Conservation (phyloP, 176 grass and related monocot species). For the Poa annua region DNA sequence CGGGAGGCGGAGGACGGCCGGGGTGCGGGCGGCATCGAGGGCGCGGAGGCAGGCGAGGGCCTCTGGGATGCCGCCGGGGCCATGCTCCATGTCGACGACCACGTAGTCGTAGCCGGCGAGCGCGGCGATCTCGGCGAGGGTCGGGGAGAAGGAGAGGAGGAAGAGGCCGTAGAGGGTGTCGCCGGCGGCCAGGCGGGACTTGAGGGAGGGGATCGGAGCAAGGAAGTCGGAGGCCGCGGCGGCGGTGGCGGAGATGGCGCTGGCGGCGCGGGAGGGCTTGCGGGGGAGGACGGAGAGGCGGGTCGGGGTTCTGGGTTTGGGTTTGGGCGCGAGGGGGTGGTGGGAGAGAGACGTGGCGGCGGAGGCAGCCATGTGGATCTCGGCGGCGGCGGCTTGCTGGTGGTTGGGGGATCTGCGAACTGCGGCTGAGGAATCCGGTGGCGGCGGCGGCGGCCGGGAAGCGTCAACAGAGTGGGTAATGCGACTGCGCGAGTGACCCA, state of each 20-base stretch:
- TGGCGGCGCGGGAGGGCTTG: conserved; percentile 1
- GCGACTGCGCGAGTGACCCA: background rate
- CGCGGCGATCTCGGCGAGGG: conserved; percentile 76
- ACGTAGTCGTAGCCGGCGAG: conserved; percentile 93
- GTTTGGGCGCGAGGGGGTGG: conserved; percentile 15
- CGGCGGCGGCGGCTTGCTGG: conserved; percentile 4
- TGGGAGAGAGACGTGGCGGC: conserved; percentile 39
- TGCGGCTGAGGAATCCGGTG: no score
- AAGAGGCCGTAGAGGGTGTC: conserved; percentile 90
- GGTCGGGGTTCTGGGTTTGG: conserved; percentile 16
- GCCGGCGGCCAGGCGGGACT: conserved; percentile 65
- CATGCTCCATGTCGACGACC: conserved; percentile 93
- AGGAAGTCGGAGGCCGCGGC: conserved; percentile 40
- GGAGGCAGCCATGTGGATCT: conserved; percentile 25
- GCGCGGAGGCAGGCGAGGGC: conserved; percentile 82
- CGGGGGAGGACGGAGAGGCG: conserved; percentile 33
- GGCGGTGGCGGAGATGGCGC: conserved; percentile 32
- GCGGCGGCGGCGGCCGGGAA: background rate
- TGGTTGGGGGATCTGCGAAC: conserved; percentile 46
- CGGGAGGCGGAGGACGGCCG: conserved; percentile 75
- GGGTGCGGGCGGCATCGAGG: conserved; percentile 70
- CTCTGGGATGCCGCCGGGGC: conserved; percentile 74
- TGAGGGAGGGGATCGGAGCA: conserved; percentile 45
- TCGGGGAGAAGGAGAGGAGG: conserved; percentile 83
- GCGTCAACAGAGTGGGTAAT: background rate